Evolutionary conservation across 768 basidiomycete genomes (phyloP).

Genomic region (Floccularia luteovirens): DNA sequence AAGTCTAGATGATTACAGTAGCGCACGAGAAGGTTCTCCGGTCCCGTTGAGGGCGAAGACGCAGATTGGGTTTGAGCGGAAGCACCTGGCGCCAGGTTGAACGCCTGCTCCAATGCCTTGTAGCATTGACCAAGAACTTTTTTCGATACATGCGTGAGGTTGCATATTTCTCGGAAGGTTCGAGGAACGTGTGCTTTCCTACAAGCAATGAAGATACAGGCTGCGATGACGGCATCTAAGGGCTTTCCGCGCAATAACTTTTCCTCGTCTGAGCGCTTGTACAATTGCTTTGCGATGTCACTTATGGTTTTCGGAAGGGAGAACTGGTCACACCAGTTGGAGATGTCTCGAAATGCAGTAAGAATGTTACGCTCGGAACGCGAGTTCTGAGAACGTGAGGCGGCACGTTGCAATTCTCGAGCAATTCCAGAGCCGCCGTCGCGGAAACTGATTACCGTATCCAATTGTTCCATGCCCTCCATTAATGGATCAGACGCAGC

Average conservation of each 20-base stretch:
- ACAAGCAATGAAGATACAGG: conserved; percentile 97
- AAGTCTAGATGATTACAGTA: conserved; percentile 92
- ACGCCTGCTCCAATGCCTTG: conserved; percentile 81
- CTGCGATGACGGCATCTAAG: conserved; percentile 89
- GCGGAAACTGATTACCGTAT: conserved; percentile 91
- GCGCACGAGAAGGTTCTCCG: conserved; percentile 84
- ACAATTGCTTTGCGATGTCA: conserved; percentile 95
- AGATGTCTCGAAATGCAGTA: conserved; percentile 86
- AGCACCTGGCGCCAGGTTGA: conserved; percentile 82
- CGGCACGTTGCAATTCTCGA: conserved; percentile 87
- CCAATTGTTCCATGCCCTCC: conserved; percentile 91
- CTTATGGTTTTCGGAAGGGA: conserved; percentile 89
- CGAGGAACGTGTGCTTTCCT: conserved; percentile 92
- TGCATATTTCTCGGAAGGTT: conserved; percentile 94
- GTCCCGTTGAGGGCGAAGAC: conserved; percentile 50
- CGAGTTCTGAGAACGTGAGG: conserved; percentile 69
- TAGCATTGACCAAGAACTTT: conserved; percentile 93
- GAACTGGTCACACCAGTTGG: conserved; percentile 93
- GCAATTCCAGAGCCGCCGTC: conserved; percentile 94
- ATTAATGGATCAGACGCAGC: conserved; percentile 89
- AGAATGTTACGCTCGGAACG: conserved; percentile 82
- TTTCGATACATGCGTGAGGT: conserved; percentile 89
- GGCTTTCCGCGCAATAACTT: conserved; percentile 88
- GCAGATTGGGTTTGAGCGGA: conserved; percentile 39
- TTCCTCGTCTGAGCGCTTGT: conserved; percentile 96